A percentile compares a stretch with the other conserved stretches of the same genome.
Evolutionary conservation across 2,329 filamentous ascomycete genomes (phyloP).

Genomic region (Zymoseptoria passerinii): DNA sequence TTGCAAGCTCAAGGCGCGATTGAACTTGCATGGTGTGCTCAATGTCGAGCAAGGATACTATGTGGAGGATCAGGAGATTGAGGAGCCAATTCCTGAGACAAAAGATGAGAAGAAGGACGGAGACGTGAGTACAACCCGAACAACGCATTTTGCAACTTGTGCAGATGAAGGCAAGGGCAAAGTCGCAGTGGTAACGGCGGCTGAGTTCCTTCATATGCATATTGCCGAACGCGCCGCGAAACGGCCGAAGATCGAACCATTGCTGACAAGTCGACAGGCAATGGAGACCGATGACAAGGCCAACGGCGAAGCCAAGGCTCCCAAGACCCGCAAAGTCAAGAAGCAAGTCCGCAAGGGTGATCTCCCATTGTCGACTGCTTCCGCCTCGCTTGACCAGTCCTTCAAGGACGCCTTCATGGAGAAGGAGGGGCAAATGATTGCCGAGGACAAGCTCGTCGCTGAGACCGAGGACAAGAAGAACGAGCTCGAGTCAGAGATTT

Average conservation of each 20-base stretch:
- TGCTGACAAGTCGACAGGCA: constrained; percentile 46
- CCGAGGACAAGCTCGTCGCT: constrained; percentile 96
- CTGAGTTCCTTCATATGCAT: constrained; percentile 8
- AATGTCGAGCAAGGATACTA: constrained; percentile 97
- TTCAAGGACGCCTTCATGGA: constrained; percentile 63
- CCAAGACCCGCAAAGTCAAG: constrained; percentile 91
- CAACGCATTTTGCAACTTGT: constrained; percentile 17
- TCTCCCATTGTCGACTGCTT: constrained; percentile 75
- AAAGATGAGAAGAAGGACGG: constrained; percentile 52
- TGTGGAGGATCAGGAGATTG: constrained; percentile 94
- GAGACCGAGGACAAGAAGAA: constrained; percentile 99
- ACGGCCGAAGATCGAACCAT: constrained; percentile 20
- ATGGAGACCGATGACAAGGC: constrained; percentile 81
- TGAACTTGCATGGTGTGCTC: constrained; percentile 92
- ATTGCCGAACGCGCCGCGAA: constrained; percentile 18
- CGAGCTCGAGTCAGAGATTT: constrained; percentile 95
- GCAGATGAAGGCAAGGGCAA: constrained; percentile 16
- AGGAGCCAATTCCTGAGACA: constrained; percentile 78
- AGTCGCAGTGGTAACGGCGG: constrained; percentile 8
- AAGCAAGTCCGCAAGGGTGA: constrained; percentile 98
- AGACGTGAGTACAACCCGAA: constrained; percentile 53
- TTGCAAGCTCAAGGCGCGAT: constrained; percentile 95
- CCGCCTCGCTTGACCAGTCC: constrained; percentile 64
- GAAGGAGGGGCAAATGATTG: constrained; percentile 82
- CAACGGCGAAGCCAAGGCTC: constrained; percentile 37